These are phyloP conservation scores for Neoboletus brunneissimus DNA, from an alignment of 768 basidiomycete genomes.

Conservation along the genomic window DNA sequence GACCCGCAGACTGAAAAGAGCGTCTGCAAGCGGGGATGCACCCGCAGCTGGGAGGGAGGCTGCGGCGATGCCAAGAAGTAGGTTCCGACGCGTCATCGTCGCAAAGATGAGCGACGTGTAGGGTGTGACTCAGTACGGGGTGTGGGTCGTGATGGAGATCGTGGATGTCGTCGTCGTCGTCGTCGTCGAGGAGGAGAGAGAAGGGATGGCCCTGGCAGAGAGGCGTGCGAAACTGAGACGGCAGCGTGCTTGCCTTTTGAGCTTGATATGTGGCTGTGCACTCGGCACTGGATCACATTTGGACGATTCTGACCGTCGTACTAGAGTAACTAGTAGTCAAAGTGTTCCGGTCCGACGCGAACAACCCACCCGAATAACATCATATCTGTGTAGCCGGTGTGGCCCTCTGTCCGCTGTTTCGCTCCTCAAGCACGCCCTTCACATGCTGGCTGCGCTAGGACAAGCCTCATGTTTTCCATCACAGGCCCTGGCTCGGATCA, in stretches of 20 bases:
- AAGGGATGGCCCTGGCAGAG: slow-evolving; percentile 20
- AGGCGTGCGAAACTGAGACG: slow-evolving; percentile 31
- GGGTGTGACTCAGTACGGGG: background rate
- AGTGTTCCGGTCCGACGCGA: slow-evolving; percentile 3
- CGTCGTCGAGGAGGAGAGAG: slow-evolving; percentile 23
- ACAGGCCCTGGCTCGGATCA: slow-evolving; percentile 19
- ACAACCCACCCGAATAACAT: slow-evolving; percentile 6
- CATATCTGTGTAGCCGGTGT: background rate
- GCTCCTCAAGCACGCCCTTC: slow-evolving; percentile 19
- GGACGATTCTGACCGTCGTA: background rate
- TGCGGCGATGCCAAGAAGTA: slow-evolving; percentile 20
- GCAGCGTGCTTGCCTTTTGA: slow-evolving; percentile 31
- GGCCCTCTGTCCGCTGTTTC: background rate
- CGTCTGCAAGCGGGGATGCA: slow-evolving; percentile 24
- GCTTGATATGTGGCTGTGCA: slow-evolving; percentile 31
- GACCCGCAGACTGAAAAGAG: slow-evolving; percentile 58
- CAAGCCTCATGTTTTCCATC: slow-evolving; percentile 20
- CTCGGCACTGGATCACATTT: background rate
- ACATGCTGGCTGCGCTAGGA: slow-evolving; percentile 12
- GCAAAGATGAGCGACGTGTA: background rate
- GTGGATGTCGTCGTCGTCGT: slow-evolving; percentile 31
- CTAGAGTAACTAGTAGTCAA: background rate
- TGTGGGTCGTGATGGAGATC: slow-evolving; percentile 5
- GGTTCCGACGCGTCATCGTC: slow-evolving; percentile 27
- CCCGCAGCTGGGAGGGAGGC: slow-evolving; percentile 24